Evolutionary conservation across 2,329 filamentous ascomycete genomes (phyloP).

Genomic region (Ascosphaera apis): DNA sequence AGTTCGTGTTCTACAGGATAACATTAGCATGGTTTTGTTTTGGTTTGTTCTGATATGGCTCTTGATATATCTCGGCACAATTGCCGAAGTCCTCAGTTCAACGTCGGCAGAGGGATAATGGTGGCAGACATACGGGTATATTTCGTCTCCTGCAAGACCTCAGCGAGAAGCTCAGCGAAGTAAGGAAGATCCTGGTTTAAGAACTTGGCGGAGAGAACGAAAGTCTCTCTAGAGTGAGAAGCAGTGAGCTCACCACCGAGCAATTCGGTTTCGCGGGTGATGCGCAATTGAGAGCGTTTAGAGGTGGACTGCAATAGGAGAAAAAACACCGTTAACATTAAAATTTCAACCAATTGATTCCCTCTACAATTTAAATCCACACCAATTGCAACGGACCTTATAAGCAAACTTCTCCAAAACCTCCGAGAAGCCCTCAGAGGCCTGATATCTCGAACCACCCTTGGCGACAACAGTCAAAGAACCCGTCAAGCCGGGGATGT

Average conservation of each 20-base stretch:
- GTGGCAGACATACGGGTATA: conserved; percentile 36
- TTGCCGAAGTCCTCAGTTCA: too few species aligned
- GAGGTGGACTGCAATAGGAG: conserved; percentile 52
- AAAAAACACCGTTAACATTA: conserved; percentile 4
- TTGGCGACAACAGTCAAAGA: conserved; percentile 82
- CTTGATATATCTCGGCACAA: too few species aligned
- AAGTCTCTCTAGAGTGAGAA: conserved; percentile 78
- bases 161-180: conserved; percentile 85
- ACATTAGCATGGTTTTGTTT: too few species aligned
- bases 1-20: conserved; percentile 52
- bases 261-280: conserved; percentile 85
- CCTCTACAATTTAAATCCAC: not conserved
- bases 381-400: conserved; percentile 40
- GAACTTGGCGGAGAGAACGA: conserved; percentile 86
- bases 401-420: conserved; percentile 91
- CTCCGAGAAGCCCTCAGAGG: conserved; percentile 68
- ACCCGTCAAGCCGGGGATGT: conserved; percentile 68
- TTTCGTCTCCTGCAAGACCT: conserved; percentile 73
- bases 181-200: conserved; percentile 88
- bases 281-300: conserved; percentile 72
- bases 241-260: conserved; percentile 74
- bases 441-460: conserved; percentile 83
- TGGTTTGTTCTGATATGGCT: too few species aligned
- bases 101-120: too few species aligned
- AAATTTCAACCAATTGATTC: conserved; percentile 5